Conservation (phyloP, 768 basidiomycete genomes). For the Kwoniella sp. region DNA sequence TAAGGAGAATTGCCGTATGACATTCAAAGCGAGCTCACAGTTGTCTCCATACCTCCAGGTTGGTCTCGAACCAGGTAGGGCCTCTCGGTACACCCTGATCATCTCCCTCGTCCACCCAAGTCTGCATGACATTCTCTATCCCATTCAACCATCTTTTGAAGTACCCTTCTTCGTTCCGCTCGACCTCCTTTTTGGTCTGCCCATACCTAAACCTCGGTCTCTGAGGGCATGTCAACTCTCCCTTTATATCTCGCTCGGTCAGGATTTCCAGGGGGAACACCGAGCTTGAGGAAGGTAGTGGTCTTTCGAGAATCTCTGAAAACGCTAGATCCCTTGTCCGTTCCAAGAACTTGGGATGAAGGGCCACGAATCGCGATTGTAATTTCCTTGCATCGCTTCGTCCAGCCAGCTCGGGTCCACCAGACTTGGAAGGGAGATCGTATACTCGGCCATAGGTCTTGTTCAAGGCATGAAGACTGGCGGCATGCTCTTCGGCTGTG, state of each 20-base stretch:
- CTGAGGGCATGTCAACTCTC: slow-evolving; percentile 62
- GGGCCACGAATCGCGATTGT: slow-evolving; percentile 41
- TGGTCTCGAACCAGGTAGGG: slow-evolving; percentile 95
- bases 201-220: slow-evolving; percentile 86
- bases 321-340: slow-evolving; percentile 46
- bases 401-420: slow-evolving; percentile 2
- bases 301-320: slow-evolving; percentile 39
- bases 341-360: slow-evolving; percentile 45
- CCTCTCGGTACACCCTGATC: slow-evolving; percentile 56
- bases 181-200: slow-evolving; percentile 84
- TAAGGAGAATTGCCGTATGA: too few relatives aligned
- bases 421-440: slow-evolving; percentile 5
- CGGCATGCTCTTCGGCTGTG: slow-evolving; percentile 11
- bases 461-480: slow-evolving; percentile 5
- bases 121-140: slow-evolving; percentile 64
- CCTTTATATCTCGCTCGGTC: slow-evolving; percentile 31
- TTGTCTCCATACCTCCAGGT: slow-evolving; percentile 97
- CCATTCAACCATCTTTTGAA: slow-evolving; percentile 76
- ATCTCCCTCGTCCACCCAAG: slow-evolving; percentile 57
- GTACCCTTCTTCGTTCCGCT: slow-evolving; percentile 81
- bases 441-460: slow-evolving; percentile 10
- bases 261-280: slow-evolving; percentile 42
- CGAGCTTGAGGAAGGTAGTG: slow-evolving; percentile 31
- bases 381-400: slow-evolving; percentile 18
- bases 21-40: slow-evolving; percentile 56